Base-by-base conservation (phyloP, 768 basidiomycete genomes). In the Amanita thiersii region DNA sequence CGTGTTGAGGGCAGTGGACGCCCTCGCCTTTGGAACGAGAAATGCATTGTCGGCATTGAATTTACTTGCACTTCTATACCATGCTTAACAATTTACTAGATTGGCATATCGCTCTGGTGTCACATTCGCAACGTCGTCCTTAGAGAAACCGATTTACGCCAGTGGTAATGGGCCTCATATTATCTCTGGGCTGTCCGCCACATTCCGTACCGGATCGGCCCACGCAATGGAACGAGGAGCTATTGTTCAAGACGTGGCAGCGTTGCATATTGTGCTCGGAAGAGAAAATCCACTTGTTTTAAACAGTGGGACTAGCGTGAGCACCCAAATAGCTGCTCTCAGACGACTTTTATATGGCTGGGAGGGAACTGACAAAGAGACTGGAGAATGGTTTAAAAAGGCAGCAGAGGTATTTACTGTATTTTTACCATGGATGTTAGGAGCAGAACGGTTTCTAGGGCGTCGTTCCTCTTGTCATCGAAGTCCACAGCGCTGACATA, bases 41-140 rank as follows among this genome's bases (percentile, higher is more conserved):
- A 73, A 86, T 57, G 78, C 81, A 24, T 56, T 87, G 86, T 86
- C 55, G 7, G 15, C 10, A 48, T 36, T 25, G 28, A 33, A 25
- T 32, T 10, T 15, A 25, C 5, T 34, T 30, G 37, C 18, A 12
- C 31, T 50, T 41, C 41, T 37, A 21, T 7, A 38, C 2, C n/a
- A 15, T 41, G 54, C 15, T 5, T 15, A 15, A 31, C 32, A 14
- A 25, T n/a, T 26, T 26, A 14, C 9, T 45, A 86, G 82, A 35
- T 63, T 73, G 20, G 83, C 84, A 2, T 79, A 77, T 55, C 73
- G 75, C 43, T 66, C 73, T 5, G 85, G 86, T 4, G 76, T 87
- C 2, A 81, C 81, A 1, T 57, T 70, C 1, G 78, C 74, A 20
- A 76, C 84, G 5, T 66, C 69, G 23, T 66, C 68, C 1, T 49